Conservation (phyloP, 495 filamentous ascomycete genomes). For the Aspergillus cristatus region DNA sequence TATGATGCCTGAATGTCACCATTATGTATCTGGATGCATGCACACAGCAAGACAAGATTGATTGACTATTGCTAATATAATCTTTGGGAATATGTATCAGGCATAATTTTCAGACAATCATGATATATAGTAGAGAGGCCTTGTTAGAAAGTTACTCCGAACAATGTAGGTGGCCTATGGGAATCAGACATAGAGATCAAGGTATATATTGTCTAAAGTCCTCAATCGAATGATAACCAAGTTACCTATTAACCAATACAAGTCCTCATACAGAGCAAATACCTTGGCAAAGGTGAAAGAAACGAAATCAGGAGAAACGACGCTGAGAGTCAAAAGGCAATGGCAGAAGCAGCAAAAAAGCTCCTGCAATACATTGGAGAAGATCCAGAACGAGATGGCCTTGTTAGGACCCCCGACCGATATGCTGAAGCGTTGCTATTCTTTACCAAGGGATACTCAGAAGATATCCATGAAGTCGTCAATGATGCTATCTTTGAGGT, state of each 20-base stretch:
- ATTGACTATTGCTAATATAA: no score
- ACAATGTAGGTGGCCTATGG: no score
- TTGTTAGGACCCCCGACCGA: slow-evolving; percentile 65
- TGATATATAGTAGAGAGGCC: no score
- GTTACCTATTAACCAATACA: not conserved
- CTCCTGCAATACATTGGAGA: slow-evolving; percentile 82
- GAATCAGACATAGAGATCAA: no score
- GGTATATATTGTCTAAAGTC: not conserved
- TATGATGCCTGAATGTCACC: no score
- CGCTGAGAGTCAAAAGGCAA: slow-evolving; percentile 30
- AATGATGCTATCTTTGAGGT: slow-evolving; percentile 82
- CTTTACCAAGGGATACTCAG: slow-evolving; percentile 84
- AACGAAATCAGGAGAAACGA: not conserved
- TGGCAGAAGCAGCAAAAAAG: slow-evolving; percentile 65
- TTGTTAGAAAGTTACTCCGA: no score
- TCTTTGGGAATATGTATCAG: no score
- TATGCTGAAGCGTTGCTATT: slow-evolving; percentile 85
- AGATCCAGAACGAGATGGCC: slow-evolving; percentile 72
- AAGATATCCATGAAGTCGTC: slow-evolving; percentile 74
- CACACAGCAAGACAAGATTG: no score
- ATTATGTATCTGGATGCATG: no score
- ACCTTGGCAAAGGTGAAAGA: not conserved
- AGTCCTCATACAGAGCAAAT: not conserved
- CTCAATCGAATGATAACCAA: no score
- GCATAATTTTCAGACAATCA: no score